A percentile compares a stretch with the other conserved stretches of the same genome.
These are phyloP conservation scores for Solanum microdontum DNA, from an alignment of 257 asterid genomes.

Conservation along the genomic window DNA sequence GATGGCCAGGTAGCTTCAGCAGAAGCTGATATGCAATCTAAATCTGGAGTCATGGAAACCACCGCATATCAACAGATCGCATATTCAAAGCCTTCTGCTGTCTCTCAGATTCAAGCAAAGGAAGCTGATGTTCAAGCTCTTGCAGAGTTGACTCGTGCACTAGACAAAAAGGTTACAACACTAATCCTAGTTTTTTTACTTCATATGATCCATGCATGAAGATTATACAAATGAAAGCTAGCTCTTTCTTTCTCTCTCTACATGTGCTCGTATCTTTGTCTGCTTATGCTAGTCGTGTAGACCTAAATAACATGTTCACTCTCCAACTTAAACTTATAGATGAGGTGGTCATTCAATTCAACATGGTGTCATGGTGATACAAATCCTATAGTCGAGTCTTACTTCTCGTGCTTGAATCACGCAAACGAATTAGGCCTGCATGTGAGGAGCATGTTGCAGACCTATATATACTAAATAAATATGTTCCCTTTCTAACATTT, in stretches of 20 bases:
- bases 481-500: not conserved
- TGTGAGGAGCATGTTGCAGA: not conserved
- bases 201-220: not conserved
- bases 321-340: not conserved
- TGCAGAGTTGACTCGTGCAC: slow-evolving; percentile 68
- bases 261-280: not conserved
- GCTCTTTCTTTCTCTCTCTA: not conserved
- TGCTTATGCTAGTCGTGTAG: not conserved
- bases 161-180: slow-evolving; percentile 65
- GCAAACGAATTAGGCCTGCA: not conserved
- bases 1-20: slow-evolving; percentile 35
- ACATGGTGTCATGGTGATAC: not conserved
- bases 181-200: not conserved
- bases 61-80: slow-evolving; percentile 24
- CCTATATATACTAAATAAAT: not conserved
- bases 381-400: not conserved
- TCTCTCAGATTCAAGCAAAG: slow-evolving; percentile 58
- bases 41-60: slow-evolving; percentile 24
- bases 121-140: slow-evolving; percentile 92
- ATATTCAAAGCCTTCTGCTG: slow-evolving; percentile 27
- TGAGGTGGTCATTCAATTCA: not conserved
- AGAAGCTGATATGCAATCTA: slow-evolving; percentile 31
- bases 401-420: not conserved
- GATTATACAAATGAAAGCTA: not conserved
- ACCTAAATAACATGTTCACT: not conserved